Base-by-base conservation (phyloP, 768 basidiomycete genomes). In the Psilocybe azurescens region DNA sequence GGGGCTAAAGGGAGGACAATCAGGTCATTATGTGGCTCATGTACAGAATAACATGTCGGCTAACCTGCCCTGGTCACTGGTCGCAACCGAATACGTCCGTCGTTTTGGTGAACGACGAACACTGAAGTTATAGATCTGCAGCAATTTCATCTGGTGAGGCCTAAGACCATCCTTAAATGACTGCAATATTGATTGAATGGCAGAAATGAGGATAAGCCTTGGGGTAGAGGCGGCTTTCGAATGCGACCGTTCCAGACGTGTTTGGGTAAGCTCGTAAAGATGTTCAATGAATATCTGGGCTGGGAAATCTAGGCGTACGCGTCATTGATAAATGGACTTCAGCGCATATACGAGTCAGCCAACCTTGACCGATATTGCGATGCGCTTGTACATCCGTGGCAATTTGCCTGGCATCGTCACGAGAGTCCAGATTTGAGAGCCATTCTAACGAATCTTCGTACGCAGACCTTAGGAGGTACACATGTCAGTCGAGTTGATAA, bases 211-310 rank as follows among this genome's bases (percentile, higher is more conserved):
- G 11, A 82, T 64, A 14, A 62, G 66, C n/a, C 59, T 64, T 41
- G 60, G 56, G n/a, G 51, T 64, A 61, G 46, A 38, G 55, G 59
- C 51, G 58, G 60, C 33, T 24, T 62, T 48, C 11, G 66, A 38
- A 51, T 65, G 59, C 28, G 69, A 56, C 59, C 65, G 64, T 48
- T 74, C 69, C 36, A 72, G 60, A 18, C 78, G 72, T 18, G 72
- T 72, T 63, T 77, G 74, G 9, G 73, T 75, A 29, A 86, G 73
- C 32, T 77, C 75, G 60, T 79, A 79, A 3, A 86, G 68, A 46
- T 85, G 82, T 29, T 83, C 80, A 18, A 86, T 65, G 65, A 87
- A 86, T 16, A 78, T 76, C 38, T 74, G 71, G 6, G 79, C 68
- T n/a, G 83, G 83, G 62, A 84, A 85, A 18, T 79, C 81, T 83